Percentiles rank a stretch among this genome's conserved stretches.
Evolutionary conservation across 441 rosid genomes (phyloP).

Genomic region (Eutrema salsugineum): DNA sequence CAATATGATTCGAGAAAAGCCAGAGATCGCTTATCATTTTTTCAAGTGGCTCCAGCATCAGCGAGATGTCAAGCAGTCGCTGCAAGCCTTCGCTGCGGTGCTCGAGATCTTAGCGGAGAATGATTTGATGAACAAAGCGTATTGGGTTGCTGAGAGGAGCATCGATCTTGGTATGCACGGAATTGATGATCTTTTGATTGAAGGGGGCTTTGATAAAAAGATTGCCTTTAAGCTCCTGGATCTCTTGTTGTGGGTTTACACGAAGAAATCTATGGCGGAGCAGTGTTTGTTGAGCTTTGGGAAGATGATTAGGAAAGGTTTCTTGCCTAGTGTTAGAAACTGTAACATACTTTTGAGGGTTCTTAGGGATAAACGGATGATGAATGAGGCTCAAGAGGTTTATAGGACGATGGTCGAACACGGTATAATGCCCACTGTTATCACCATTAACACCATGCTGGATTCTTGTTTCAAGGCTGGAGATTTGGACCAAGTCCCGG

Average conservation of each 20-base stretch:
- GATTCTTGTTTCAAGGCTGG: constrained; percentile 59
- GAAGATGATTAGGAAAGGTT: constrained; percentile 52
- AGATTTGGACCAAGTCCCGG: constrained; percentile 38
- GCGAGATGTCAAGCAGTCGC: constrained; percentile 40
- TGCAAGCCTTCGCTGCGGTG: constrained; percentile 39
- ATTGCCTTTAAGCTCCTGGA: constrained; percentile 46
- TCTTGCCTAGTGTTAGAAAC: constrained; percentile 54
- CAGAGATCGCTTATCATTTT: constrained; percentile 49
- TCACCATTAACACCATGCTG: constrained; percentile 58
- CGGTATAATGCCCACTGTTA: constrained; percentile 50
- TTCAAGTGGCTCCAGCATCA: constrained; percentile 60
- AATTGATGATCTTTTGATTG: constrained; percentile 50
- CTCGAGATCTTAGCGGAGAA: constrained; percentile 61
- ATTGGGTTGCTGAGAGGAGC: constrained; percentile 51
- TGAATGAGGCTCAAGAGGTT: constrained; percentile 37
- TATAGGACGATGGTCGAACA: constrained; percentile 46
- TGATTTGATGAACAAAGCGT: constrained; percentile 44
- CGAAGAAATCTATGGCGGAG: constrained; percentile 49
- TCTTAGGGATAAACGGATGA: constrained; percentile 45
- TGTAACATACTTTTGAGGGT: constrained; percentile 63
- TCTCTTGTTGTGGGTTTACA: constrained; percentile 54
- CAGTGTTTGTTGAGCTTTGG: constrained; percentile 48
- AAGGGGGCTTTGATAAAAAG: constrained; percentile 25
- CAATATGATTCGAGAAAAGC: constrained; percentile 42
- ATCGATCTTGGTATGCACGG: constrained; percentile 43